phyloP scores from a whole-genome alignment of 2,329 filamentous ascomycete genomes.

The Emericellopsis cladophorae region DNA sequence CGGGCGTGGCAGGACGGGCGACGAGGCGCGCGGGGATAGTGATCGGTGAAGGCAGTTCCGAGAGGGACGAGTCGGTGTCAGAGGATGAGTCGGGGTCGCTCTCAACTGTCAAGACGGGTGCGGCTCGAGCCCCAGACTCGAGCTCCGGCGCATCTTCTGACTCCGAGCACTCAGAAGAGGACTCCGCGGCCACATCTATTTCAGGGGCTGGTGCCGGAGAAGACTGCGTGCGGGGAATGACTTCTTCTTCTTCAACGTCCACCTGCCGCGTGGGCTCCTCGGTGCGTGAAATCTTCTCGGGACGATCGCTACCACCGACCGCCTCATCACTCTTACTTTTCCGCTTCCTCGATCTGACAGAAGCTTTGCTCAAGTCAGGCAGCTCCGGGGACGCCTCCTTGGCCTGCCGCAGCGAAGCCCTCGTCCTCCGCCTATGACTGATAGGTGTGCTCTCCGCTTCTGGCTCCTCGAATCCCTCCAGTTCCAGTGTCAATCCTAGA shows the following conservation, averaged over 20 bases:
- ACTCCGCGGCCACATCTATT: no score
- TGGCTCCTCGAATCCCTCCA: constrained; percentile 39
- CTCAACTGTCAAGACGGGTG: constrained; percentile 1
- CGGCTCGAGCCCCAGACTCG: not conserved
- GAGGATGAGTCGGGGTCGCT: constrained; percentile 8
- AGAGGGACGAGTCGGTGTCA: constrained; percentile 24
- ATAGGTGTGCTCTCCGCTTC: constrained; percentile 59
- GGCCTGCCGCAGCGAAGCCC: constrained; percentile 13
- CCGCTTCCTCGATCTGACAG: constrained; percentile 32
- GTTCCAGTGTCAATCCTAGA: constrained; percentile 8
- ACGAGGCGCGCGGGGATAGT: constrained; percentile 11
- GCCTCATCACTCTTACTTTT: constrained; percentile 46
- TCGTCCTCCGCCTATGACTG: constrained; percentile 29
- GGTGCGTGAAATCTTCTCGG: constrained; percentile 20
- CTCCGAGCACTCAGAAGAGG: no score
- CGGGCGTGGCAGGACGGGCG: constrained; percentile 26
- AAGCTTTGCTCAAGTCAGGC: constrained; percentile 11
- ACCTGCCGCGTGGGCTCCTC: constrained; percentile 6
- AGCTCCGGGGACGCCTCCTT: constrained; percentile 12
- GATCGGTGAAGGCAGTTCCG: constrained; percentile 16
- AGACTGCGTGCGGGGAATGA: constrained; percentile 18
- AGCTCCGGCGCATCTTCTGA: no score
- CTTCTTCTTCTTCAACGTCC: constrained; percentile 5
- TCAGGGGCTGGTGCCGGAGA: constrained; percentile 7
- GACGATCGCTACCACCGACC: constrained; percentile 22